A percentile compares a stretch with the other conserved stretches of the same genome.
These are phyloP conservation scores for Lipomyces orientalis DNA, from an alignment of 805 yeast genomes.

Conservation along the genomic window DNA sequence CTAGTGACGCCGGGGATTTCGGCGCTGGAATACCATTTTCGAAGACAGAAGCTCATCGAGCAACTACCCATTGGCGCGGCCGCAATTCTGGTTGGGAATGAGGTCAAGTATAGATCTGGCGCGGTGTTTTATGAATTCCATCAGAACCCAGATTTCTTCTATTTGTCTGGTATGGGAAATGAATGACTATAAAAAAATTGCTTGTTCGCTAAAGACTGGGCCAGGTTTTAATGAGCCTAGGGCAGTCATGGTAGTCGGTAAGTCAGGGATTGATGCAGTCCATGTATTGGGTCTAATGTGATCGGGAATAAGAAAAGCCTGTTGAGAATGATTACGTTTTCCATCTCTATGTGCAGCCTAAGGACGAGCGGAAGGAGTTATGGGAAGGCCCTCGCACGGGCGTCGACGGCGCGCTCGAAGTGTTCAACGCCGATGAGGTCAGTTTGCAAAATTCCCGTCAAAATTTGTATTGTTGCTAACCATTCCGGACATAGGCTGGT, in stretches of 20 bases:
- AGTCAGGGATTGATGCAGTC: background rate
- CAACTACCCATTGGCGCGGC: slow-evolving; percentile 66
- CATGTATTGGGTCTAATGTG: background rate
- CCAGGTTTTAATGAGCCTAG: slow-evolving; percentile 39
- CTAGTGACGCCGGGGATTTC: slow-evolving; percentile 81
- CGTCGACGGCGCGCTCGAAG: slow-evolving; percentile 74
- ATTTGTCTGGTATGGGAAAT: slow-evolving; percentile 81
- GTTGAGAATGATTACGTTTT: slow-evolving; percentile 46
- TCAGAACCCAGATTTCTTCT: slow-evolving; percentile 86
- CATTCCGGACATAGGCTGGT: slow-evolving; percentile 48
- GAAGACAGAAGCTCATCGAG: slow-evolving; percentile 66
- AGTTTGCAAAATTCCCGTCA: background rate
- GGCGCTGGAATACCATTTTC: slow-evolving; percentile 76
- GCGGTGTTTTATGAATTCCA: slow-evolving; percentile 91
- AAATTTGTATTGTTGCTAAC: background rate
- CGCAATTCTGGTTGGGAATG: slow-evolving; percentile 76
- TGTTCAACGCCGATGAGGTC: slow-evolving; percentile 85
- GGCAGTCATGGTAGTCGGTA: slow-evolving; percentile 55
- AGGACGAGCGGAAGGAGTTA: slow-evolving; percentile 74
- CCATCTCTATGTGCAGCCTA: slow-evolving; percentile 88
- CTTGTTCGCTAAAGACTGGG: no score
- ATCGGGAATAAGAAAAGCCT: slow-evolving; percentile 51
- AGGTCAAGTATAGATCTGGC: slow-evolving; percentile 81
- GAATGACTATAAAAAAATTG: no score
- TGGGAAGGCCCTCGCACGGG: slow-evolving; percentile 98